Conservation (phyloP, 192 early-diverging fungal genomes). For the Podila verticillata region DNA sequence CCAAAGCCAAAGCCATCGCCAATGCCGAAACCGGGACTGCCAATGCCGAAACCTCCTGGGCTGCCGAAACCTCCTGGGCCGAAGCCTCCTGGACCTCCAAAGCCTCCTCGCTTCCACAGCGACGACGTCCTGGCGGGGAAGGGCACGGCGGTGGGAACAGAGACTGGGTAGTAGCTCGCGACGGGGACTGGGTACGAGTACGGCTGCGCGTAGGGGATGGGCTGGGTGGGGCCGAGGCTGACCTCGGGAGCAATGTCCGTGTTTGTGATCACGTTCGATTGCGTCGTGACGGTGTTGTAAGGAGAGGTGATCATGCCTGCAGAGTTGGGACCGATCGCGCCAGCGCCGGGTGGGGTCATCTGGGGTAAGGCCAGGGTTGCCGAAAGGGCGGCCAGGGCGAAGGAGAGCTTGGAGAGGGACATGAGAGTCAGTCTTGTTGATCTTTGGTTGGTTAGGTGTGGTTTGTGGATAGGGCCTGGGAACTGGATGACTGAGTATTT, state of each 20-base stretch:
- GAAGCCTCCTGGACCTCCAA: background rate
- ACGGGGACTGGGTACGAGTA: constrained; percentile 7
- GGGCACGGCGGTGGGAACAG: constrained; percentile 19
- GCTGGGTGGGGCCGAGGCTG: constrained; percentile 29
- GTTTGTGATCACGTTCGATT: constrained; percentile 34
- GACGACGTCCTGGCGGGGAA: constrained; percentile 6
- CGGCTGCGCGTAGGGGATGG: constrained; percentile 17
- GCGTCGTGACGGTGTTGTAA: constrained; percentile 1
- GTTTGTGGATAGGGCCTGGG: too few species aligned
- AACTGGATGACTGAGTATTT: too few species aligned
- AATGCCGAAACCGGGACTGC: background rate
- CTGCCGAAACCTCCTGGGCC: background rate
- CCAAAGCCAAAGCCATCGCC: background rate
- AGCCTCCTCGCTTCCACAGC: constrained; percentile 4
- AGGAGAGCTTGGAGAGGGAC: background rate
- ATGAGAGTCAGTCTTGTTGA: background rate
- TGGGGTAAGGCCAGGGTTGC: background rate
- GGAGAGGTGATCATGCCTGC: background rate
- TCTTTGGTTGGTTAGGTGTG: too few species aligned
- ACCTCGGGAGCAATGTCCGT: constrained; percentile 39
- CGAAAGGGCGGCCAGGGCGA: background rate
- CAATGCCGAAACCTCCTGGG: too few species aligned
- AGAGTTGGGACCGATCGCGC: background rate
- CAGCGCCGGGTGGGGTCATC: background rate
- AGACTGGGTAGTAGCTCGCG: constrained; percentile 9